Conservation (phyloP, 768 basidiomycete species). For the Clavulina sp. region DNA sequence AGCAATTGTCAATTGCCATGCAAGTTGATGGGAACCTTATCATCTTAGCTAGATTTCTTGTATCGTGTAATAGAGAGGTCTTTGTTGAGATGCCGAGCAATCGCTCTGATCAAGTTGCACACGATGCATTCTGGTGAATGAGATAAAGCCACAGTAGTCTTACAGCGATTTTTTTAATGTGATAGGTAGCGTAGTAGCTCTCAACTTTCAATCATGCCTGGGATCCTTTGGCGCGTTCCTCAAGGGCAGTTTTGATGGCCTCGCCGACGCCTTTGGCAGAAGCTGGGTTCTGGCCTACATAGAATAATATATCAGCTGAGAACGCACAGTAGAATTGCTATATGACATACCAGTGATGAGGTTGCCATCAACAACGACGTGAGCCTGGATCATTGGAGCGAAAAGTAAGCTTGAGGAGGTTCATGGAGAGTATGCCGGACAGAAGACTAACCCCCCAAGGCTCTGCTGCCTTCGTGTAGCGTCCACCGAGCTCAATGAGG, state of each 20-base stretch:
- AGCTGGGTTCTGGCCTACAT: slow-evolving; percentile 7
- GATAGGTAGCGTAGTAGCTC: too few relatives aligned
- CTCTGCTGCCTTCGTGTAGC: slow-evolving; percentile 38
- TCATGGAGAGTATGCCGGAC: slow-evolving; percentile 1
- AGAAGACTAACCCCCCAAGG: slow-evolving; percentile 35
- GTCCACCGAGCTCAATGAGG: slow-evolving; percentile 46
- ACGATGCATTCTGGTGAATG: too few relatives aligned
- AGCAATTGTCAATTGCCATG: too few relatives aligned
- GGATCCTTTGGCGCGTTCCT: not conserved
- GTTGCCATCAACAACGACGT: slow-evolving; percentile 7
- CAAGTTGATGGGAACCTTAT: too few relatives aligned
- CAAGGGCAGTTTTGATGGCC: slow-evolving; percentile 2
- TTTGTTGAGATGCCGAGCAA: too few relatives aligned
- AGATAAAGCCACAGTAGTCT: too few relatives aligned
- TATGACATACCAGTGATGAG: slow-evolving; percentile 1
- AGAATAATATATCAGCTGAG: not conserved
- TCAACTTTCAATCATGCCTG: not conserved
- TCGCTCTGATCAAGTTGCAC: too few relatives aligned
- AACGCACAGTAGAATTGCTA: not conserved
- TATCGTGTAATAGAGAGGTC: too few relatives aligned
- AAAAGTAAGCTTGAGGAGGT: not conserved
- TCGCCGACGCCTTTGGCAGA: slow-evolving; percentile 4
- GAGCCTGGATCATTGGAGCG: not conserved
- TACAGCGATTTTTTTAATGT: too few relatives aligned
- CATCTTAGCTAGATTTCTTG: too few relatives aligned